Conservation (phyloP, 2,329 filamentous ascomycete genomes). For the Pestalotiopsis sp. region DNA sequence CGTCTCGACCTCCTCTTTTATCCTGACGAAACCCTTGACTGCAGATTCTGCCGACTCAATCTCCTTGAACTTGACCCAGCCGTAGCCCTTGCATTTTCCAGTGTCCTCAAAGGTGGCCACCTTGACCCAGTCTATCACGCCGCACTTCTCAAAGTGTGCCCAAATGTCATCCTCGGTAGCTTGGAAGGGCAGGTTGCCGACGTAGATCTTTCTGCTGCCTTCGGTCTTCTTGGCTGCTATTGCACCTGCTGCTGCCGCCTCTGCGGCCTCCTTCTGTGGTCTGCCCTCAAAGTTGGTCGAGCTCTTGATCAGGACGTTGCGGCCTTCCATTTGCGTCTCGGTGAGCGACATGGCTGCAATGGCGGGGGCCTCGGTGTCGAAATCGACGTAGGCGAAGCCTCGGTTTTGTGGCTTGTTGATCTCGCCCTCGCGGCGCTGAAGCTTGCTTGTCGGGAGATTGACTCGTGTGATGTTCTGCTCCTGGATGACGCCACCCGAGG, state of each 20-base stretch:
- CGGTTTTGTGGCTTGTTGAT: constrained; percentile 64
- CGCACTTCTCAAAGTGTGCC: constrained; percentile 83
- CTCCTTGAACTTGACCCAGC: constrained; percentile 90
- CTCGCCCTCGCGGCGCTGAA: constrained; percentile 16
- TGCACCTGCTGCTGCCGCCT: constrained; percentile 29
- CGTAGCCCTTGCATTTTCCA: constrained; percentile 97
- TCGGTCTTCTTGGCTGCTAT: constrained; percentile 42
- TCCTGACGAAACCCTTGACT: constrained; percentile 79
- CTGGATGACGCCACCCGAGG: constrained; percentile 67
- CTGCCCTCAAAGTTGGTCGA: constrained; percentile 89
- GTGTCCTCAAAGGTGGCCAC: constrained; percentile 95
- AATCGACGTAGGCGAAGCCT: constrained; percentile 97
- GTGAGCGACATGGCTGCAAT: constrained; percentile 81
- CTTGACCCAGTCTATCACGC: constrained; percentile 79
- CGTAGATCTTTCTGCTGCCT: constrained; percentile 81
- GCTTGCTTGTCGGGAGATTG: constrained; percentile 71
- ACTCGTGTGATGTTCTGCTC: constrained; percentile 80
- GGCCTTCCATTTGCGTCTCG: constrained; percentile 77
- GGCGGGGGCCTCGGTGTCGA: constrained; percentile 70
- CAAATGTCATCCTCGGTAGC: constrained; percentile 79
- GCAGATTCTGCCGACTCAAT: constrained; percentile 74
- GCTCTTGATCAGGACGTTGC: constrained; percentile 91
- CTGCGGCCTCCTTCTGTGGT: constrained; percentile 63
- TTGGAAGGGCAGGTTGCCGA: constrained; percentile 87
- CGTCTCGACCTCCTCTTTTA: constrained; percentile 66